Conservation (phyloP, 176 grass and related monocot genomes). For the Oryza glaberrima region DNA sequence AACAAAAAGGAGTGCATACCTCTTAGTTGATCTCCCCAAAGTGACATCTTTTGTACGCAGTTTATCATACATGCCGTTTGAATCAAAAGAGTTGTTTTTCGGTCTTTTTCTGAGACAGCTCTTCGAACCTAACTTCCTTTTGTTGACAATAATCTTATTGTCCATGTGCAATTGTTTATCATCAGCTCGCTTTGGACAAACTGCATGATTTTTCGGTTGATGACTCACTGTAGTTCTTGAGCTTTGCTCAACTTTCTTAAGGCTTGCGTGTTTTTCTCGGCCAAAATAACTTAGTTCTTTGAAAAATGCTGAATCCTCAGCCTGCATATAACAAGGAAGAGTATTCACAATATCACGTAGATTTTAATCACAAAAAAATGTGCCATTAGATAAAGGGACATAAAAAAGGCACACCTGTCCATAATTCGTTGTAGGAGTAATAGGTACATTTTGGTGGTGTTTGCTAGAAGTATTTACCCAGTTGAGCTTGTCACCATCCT, state of each 20-base stretch:
- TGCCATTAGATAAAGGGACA: not conserved
- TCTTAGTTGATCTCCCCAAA: not conserved
- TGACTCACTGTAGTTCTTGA: not conserved
- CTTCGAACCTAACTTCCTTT: constrained; percentile 19
- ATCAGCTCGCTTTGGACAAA: constrained; percentile 2
- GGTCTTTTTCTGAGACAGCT: constrained; percentile 13
- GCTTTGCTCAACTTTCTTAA: constrained; percentile 3
- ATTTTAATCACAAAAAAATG: constrained; percentile 28
- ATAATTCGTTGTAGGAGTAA: constrained; percentile 2
- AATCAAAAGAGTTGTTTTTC: constrained; percentile 11
- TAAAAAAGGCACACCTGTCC: constrained; percentile 28
- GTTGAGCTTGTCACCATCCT: not conserved
- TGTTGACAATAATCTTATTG: not conserved
- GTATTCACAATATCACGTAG: constrained; percentile 12
- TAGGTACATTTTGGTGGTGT: not conserved
- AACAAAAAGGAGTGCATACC: constrained; percentile 33
- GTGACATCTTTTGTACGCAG: not conserved
- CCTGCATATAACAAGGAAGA: constrained; percentile 36
- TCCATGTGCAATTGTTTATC: not conserved
- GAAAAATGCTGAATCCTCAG: constrained; percentile 8
- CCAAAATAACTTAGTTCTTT: not conserved
- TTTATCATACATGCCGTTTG: constrained; percentile 6
- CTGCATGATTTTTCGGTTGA: not conserved
- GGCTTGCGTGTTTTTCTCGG: not conserved
- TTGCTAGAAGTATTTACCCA: not conserved